Percentiles rank a stretch among this genome's conserved stretches.
phyloP scores from a whole-genome alignment of 2,329 filamentous ascomycete genomes.

The Seiridium unicorne region DNA sequence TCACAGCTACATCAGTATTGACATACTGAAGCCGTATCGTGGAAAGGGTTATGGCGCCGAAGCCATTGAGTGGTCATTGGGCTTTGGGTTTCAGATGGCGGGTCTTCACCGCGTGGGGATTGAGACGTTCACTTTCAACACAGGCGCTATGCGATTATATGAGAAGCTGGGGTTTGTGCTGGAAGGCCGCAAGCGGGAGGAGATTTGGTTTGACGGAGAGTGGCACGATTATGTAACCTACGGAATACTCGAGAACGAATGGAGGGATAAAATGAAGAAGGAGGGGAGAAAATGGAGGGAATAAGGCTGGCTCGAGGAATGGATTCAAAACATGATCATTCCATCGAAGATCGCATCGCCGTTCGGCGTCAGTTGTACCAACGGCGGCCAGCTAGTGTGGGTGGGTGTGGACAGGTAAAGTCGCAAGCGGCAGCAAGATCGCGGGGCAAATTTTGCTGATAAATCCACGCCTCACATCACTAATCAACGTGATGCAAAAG shows the following conservation, averaged over 20 bases:
- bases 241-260: constrained; percentile 32
- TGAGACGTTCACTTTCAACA: constrained; percentile 29
- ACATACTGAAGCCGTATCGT: constrained; percentile 24
- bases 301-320: background rate
- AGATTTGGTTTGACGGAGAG: constrained; percentile 30
- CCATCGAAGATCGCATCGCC: too few relatives aligned
- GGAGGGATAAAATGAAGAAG: constrained; percentile 19
- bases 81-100: constrained; percentile 31
- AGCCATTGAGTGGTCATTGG: constrained; percentile 33
- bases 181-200: constrained; percentile 31
- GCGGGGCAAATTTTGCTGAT: background rate
- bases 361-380: too few relatives aligned
- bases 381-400: too few relatives aligned
- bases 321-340: too few relatives aligned
- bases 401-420: too few relatives aligned
- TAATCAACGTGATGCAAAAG: background rate
- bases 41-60: constrained; percentile 35
- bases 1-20: constrained; percentile 32
- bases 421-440: too few relatives aligned
- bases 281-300: constrained; percentile 10
- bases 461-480: background rate
- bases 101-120: constrained; percentile 34
- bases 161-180: constrained; percentile 30
- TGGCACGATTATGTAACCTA: constrained; percentile 33
- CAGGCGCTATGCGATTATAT: constrained; percentile 29